A percentile compares a stretch with the other conserved stretches of the same genome.
These are phyloP conservation scores for Ophiostoma ips DNA, from an alignment of 2,329 filamentous ascomycete genomes.

Conservation along the genomic window DNA sequence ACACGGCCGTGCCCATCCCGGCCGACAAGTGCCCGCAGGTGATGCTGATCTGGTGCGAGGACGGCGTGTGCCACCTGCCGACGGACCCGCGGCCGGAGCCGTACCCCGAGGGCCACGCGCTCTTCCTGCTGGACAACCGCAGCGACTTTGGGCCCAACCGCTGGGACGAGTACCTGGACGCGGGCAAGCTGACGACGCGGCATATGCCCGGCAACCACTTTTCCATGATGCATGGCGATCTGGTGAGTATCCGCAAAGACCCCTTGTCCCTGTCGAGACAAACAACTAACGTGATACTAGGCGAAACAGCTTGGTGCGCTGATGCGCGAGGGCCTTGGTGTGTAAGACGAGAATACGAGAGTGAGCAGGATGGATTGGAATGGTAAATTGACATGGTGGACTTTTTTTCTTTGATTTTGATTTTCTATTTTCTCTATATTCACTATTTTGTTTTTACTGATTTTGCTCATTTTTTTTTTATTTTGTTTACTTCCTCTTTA, in stretches of 20 bases:
- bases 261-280: neutral
- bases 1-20: slow-evolving; percentile 50
- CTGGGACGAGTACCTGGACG: slow-evolving; percentile 52
- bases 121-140: slow-evolving; percentile 60
- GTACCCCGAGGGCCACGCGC: slow-evolving; percentile 44
- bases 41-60: slow-evolving; percentile 56
- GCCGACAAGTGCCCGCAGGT: slow-evolving; percentile 45
- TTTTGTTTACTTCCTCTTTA: too few species aligned
- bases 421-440: neutral
- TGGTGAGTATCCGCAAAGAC: neutral
- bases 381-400: neutral
- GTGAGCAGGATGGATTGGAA: neutral
- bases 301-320: slow-evolving; percentile 24
- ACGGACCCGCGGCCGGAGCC: slow-evolving; percentile 51
- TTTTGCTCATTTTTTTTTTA: neutral
- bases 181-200: slow-evolving; percentile 45
- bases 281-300: slow-evolving; percentile 17
- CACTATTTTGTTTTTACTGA: neutral
- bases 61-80: slow-evolving; percentile 56
- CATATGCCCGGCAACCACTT: slow-evolving; percentile 65
- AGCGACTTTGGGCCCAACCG: slow-evolving; percentile 57
- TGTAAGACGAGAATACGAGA: slow-evolving; percentile 1
- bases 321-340: slow-evolving; percentile 22
- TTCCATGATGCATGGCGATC: slow-evolving; percentile 56
- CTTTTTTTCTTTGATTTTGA: neutral